Conservation (phyloP, 306 rosid genomes). For the Gastrolobium villosum region DNA sequence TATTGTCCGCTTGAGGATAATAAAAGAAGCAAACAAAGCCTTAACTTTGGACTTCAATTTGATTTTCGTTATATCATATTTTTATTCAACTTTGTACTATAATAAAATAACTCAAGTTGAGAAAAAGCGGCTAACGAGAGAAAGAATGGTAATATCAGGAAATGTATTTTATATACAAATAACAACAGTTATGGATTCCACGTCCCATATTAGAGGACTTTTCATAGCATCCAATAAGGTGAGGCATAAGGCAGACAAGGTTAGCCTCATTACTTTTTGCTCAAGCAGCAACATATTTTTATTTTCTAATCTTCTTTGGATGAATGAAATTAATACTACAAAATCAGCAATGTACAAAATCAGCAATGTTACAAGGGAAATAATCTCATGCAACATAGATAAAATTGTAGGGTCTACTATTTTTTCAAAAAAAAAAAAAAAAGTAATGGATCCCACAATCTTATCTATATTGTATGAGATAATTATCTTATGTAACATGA, state of each 20-base stretch:
- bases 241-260: constrained; percentile 43
- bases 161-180: constrained; percentile 42
- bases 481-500: no score
- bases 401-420: no score
- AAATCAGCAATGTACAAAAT: constrained; percentile 42
- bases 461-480: no score
- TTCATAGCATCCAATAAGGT: constrained; percentile 54
- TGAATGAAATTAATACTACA: constrained; percentile 27
- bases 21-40: constrained; percentile 58
- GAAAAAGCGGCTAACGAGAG: constrained; percentile 37
- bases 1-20: constrained; percentile 66
- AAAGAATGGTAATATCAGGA: constrained; percentile 35
- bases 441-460: no score
- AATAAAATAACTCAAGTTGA: constrained; percentile 27
- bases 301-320: constrained; percentile 19
- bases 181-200: constrained; percentile 69
- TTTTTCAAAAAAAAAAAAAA: no score
- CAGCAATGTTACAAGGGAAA: no score
- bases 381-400: no score
- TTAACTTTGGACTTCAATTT: constrained; percentile 51
- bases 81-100: constrained; percentile 41
- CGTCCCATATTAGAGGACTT: constrained; percentile 64
- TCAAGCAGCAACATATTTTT: constrained; percentile 34
- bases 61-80: constrained; percentile 48
- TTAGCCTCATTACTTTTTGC: constrained; percentile 38